These are phyloP conservation scores for Wickerhamiella sergipiensis DNA, from an alignment of 805 yeast species.

Conservation along the genomic window DNA sequence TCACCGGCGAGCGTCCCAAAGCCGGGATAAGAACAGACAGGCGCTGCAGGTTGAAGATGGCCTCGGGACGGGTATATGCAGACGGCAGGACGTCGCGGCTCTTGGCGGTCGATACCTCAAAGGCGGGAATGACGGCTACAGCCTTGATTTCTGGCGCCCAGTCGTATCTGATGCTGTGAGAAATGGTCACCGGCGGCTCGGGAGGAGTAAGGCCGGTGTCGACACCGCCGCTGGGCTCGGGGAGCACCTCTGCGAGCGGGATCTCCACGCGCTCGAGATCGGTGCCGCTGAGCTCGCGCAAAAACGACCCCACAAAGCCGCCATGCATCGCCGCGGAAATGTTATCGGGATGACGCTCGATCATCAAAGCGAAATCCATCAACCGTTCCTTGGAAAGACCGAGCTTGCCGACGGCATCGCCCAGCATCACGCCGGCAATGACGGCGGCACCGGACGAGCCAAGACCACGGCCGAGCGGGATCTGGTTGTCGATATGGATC, in stretches of 20 bases:
- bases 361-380: slow-evolving; percentile 90
- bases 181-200: slow-evolving; percentile 73
- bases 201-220: slow-evolving; percentile 61
- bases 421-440: slow-evolving; percentile 88
- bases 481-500: slow-evolving; percentile 73
- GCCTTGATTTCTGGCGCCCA: slow-evolving; percentile 79
- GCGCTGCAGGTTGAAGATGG: slow-evolving; percentile 87
- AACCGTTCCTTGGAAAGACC: slow-evolving; percentile 64
- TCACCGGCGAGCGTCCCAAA: slow-evolving; percentile 70
- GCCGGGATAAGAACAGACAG: slow-evolving; percentile 87
- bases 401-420: slow-evolving; percentile 68
- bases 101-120: slow-evolving; percentile 86
- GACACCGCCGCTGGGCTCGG: slow-evolving; percentile 58
- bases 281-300: slow-evolving; percentile 60
- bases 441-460: slow-evolving; percentile 99
- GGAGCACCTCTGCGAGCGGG: slow-evolving; percentile 74
- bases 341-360: slow-evolving; percentile 97
- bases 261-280: slow-evolving; percentile 68
- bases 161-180: slow-evolving; percentile 74
- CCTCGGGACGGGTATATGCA: slow-evolving; percentile 63
- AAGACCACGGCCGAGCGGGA: slow-evolving; percentile 91
- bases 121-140: slow-evolving; percentile 82
- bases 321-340: slow-evolving; percentile 99
- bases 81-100: slow-evolving; percentile 82
- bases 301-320: slow-evolving; percentile 91